Evolutionary conservation across 345 rosid genomes (phyloP).

Genomic region (Gossypium rotundifolium): DNA sequence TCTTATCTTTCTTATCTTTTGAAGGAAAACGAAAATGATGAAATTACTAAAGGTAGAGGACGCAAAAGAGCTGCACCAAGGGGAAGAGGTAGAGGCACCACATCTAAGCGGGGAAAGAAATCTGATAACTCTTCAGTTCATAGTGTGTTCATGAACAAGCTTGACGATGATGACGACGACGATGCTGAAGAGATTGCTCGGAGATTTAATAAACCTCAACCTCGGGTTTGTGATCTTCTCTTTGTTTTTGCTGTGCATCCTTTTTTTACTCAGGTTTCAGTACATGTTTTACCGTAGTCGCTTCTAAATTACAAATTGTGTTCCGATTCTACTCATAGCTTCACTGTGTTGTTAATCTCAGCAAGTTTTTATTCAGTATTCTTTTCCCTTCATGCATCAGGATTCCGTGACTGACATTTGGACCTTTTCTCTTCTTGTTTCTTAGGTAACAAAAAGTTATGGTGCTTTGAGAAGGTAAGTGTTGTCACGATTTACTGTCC

Average conservation of each 20-base stretch:
- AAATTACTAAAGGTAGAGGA: constrained; percentile 38
- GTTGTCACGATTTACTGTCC: not conserved
- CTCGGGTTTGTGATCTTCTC: constrained; percentile 49
- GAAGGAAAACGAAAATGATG: constrained; percentile 65
- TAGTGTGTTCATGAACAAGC: constrained; percentile 52
- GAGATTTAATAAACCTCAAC: constrained; percentile 54
- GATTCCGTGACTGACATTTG: not conserved
- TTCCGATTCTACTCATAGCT: not conserved
- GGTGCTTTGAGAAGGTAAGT: constrained; percentile 76
- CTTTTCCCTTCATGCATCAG: not conserved
- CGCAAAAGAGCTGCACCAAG: constrained; percentile 73
- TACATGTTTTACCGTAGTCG: not conserved
- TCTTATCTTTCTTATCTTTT: not conserved
- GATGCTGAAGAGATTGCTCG: constrained; percentile 40
- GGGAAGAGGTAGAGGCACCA: constrained; percentile 63
- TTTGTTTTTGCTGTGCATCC: not conserved
- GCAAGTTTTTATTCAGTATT: not conserved
- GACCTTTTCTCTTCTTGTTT: not conserved
- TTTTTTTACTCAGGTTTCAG: not conserved
- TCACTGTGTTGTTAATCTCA: not conserved
- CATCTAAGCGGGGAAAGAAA: constrained; percentile 75
- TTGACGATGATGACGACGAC: constrained; percentile 61
- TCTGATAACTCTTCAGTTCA: constrained; percentile 58
- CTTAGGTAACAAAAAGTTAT: constrained; percentile 75
- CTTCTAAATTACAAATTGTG: not conserved